Percentiles rank a stretch among this genome's conserved stretches.
These are phyloP conservation scores for Annulohypoxylon maeteangense DNA, from an alignment of 495 filamentous ascomycete genomes.

Conservation along the genomic window DNA sequence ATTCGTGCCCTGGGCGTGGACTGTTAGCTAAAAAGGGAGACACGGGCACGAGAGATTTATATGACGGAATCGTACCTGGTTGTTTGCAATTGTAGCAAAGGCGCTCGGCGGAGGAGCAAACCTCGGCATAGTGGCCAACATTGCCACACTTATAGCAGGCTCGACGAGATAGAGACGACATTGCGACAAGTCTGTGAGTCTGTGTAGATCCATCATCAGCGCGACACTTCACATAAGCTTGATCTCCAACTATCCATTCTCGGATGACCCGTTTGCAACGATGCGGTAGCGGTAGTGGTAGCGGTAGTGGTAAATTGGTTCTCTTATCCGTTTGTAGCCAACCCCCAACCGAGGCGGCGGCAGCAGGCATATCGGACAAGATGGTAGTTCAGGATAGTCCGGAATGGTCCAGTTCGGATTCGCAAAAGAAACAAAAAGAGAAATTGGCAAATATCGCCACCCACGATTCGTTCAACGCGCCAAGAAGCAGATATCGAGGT, in stretches of 20 bases:
- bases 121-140: constrained; percentile 98
- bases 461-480: neutral
- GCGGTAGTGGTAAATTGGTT: constrained; percentile 30
- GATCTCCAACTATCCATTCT: constrained; percentile 47
- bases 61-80: constrained; percentile 69
- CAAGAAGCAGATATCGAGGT: constrained; percentile 3
- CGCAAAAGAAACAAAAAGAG: neutral
- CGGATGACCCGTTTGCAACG: constrained; percentile 49
- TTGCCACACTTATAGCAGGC: constrained; percentile 99
- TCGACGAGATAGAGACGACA: constrained; percentile 95
- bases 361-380: constrained; percentile 41
- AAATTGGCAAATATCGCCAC: constrained; percentile 7
- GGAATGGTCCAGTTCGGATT: neutral
- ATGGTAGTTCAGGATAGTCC: constrained; percentile 7
- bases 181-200: constrained; percentile 58
- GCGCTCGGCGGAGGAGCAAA: constrained; percentile 94
- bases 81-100: constrained; percentile 99
- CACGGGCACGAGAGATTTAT: constrained; percentile 22
- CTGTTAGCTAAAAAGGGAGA: constrained; percentile 19
- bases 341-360: constrained; percentile 44
- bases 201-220: constrained; percentile 54
- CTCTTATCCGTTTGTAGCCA: constrained; percentile 39
- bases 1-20: constrained; percentile 83
- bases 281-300: constrained; percentile 41
- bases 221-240: constrained; percentile 48